Evolutionary conservation across 2,329 filamentous ascomycete species (phyloP).

Genomic region (Penicillium brasilianum): DNA sequence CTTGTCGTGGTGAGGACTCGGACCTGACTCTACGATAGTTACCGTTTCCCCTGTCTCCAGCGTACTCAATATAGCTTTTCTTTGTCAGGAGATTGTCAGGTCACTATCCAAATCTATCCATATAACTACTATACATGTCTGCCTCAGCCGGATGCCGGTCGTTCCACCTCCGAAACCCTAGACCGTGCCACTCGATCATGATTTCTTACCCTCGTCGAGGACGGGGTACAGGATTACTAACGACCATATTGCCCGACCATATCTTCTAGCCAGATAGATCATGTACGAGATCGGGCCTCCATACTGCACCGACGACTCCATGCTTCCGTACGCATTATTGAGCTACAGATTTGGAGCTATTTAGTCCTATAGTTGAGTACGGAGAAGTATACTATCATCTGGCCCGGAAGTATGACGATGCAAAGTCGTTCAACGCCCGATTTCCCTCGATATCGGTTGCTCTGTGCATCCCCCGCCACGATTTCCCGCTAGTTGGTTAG

Average conservation of each 20-base stretch:
- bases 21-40: neutral
- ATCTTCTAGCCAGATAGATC: neutral
- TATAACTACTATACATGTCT: neutral
- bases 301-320: neutral
- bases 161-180: constrained; percentile 3
- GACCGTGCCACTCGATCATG: constrained; percentile 23
- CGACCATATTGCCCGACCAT: neutral
- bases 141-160: neutral
- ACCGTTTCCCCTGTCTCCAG: neutral
- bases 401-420: neutral
- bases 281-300: neutral
- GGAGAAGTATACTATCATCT: too few relatives aligned
- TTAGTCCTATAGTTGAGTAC: too few relatives aligned
- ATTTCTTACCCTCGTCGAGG: neutral
- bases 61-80: too few relatives aligned
- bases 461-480: constrained; percentile 35
- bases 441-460: constrained; percentile 21
- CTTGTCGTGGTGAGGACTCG: neutral
- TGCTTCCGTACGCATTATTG: neutral
- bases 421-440: neutral
- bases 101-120: neutral
- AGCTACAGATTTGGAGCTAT: neutral
- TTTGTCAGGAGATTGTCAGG: neutral
- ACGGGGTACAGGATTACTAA: neutral
- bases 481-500: constrained; percentile 34